These are phyloP conservation scores for Curvularia sp. DNA, from an alignment of 2,329 filamentous ascomycete species.

Conservation along the genomic window DNA sequence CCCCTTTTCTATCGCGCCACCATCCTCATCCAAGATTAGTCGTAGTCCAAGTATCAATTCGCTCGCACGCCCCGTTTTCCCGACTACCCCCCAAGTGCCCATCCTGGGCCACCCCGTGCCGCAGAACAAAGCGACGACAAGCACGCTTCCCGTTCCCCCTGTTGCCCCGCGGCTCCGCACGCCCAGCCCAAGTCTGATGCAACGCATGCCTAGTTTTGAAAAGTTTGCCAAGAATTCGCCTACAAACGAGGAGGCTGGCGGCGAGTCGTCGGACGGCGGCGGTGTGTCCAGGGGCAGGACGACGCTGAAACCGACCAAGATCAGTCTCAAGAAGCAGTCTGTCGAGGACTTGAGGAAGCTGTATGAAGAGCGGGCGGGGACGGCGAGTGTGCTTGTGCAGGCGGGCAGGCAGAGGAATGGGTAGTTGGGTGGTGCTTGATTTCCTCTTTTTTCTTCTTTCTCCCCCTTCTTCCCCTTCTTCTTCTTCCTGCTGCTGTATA, in stretches of 20 bases:
- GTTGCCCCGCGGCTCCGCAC: constrained; percentile 38
- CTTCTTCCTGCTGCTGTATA: neutral
- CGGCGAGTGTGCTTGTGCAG: constrained; percentile 44
- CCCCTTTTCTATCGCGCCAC: constrained; percentile 28
- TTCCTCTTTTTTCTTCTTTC: neutral
- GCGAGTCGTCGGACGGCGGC: constrained; percentile 4
- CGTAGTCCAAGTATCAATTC: constrained; percentile 46
- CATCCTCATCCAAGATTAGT: constrained; percentile 26
- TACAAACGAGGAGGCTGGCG: constrained; percentile 18
- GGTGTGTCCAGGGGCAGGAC: constrained; percentile 20
- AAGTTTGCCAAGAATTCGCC: constrained; percentile 22
- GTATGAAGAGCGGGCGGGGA: constrained; percentile 58
- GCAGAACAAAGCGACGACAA: constrained; percentile 31
- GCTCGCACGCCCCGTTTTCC: constrained; percentile 49
- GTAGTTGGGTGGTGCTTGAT: neutral
- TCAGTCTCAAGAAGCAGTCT: constrained; percentile 55
- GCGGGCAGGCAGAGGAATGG: constrained; percentile 17
- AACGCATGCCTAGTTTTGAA: constrained; percentile 58
- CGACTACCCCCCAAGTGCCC: constrained; percentile 30
- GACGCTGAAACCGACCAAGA: constrained; percentile 41
- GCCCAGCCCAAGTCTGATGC: constrained; percentile 54
- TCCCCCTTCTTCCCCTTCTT: neutral
- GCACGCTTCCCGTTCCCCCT: constrained; percentile 40
- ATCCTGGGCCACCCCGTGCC: constrained; percentile 37
- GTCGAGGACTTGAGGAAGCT: constrained; percentile 58